Base-by-base conservation (phyloP, 208 protist genomes). In the Borovskyia barvae region DNA sequence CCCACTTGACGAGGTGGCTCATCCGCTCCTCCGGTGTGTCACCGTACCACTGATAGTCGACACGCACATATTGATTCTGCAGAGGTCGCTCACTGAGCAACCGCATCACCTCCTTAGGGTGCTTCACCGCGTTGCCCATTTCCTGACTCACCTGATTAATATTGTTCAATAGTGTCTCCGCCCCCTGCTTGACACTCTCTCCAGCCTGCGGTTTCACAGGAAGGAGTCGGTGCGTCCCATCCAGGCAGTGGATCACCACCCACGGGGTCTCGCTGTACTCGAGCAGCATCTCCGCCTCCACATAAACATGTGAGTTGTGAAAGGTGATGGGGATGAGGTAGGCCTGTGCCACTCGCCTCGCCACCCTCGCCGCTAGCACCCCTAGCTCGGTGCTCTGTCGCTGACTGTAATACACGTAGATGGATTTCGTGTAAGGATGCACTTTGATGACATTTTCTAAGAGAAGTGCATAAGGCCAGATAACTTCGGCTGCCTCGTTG, bases 41-140 rank as follows among this genome's bases (percentile, higher is more conserved):
- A 54, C 90, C 90, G 61, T 80, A 92, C 90, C 90, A 96, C 78
- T 96, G 90, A 61, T 96, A 96, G 69, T 96, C 76, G 28, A 96
- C 73, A 15, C 86, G 85, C 20, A 96, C 68, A 73, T 93, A 96
- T 57, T 87, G 77, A 50, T 96, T 93, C 55, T 96, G 90, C 56
- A 91, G 63, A 8, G 90, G 84, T 5, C 90, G 81, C 58, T 93
- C 86, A 58, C 90, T 87, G 5, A 93, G 72, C 47, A 63, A 6
- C 2, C 77, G 69, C 69, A 83, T 92, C 43, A 76, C 60, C 60
- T 88, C 77, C 61, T 81, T 83, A 11, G 85, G 73, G 43, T 94
- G 43, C 54, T 33, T 28, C 22, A 92, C 90, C 4, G 68, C 61
- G n/a, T 57, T 60, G 42, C 85, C 90, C 24, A 96, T 67, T 22